Base-by-base conservation (phyloP, 2,329 filamentous ascomycete species). In the Colletotrichum sp. region DNA sequence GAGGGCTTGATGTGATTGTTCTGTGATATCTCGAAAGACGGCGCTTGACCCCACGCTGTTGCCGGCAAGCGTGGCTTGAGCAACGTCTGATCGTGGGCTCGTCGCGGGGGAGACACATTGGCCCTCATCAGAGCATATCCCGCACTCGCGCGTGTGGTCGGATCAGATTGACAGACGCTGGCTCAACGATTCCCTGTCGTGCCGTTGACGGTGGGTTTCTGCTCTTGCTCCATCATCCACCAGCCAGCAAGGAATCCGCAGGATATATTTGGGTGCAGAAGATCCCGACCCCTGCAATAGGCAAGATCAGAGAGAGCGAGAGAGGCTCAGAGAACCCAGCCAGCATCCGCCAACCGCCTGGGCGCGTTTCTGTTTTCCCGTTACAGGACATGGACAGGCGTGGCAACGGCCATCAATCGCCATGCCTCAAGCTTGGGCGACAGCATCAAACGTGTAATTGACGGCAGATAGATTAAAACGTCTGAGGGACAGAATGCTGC, bases 381-480 rank as follows among this genome's bases (percentile, higher is more conserved):
- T 71, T 34, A 48, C 67, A 75, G 57, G 52, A 67, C 61, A 63
- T 34, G 60, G 30, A 24, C 43, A 21, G 21, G 10, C 48, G 34
- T 60, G 61, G 34, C 34, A 30, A 13, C 24, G n/a, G 16, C 18
- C 36, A 30, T 72, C 28, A 55, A 63, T 26, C 39, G 52, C n/a
- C 32, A 32, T 36, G n/a, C 39, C 59, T 36, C 24, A 59, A 52
- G 16, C 34, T 28, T 36, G 32, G 34, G 30, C 36, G 28, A 52
- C 68, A 61, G 48, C 32, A 36, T 73, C 59, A 69, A 66, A 67
- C 63, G 26, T 63, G 12, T 1, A 8, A 55, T 24, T 36, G 30
- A 60, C 57, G 61, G 61, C 55, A 72, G 61, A 55, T 71, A 67
- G 18, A 78, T 72, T 70, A 70, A 72, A 61, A 39, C 34, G 43